phyloP scores from a whole-genome alignment of 805 yeast species.

The Candida succiphila region DNA sequence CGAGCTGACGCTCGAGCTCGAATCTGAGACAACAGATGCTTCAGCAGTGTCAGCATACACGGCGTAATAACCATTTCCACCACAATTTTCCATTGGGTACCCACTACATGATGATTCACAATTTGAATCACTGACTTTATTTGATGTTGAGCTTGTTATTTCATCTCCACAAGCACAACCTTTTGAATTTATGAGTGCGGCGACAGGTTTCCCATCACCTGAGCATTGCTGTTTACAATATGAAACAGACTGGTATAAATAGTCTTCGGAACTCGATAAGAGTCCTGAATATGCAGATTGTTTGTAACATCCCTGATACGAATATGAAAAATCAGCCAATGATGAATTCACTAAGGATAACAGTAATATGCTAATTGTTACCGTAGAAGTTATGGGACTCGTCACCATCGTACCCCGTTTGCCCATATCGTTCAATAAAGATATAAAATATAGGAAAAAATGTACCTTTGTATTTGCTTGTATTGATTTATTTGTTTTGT shows the following conservation, averaged over 20 bases:
- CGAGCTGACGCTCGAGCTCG: constrained; percentile 1
- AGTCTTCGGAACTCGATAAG: constrained; percentile 32
- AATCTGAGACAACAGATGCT: constrained; percentile 4
- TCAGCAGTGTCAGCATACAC: constrained; percentile 29
- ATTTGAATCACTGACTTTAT: constrained; percentile 16
- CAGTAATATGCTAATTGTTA: no score
- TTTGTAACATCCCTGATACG: constrained; percentile 21
- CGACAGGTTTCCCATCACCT: constrained; percentile 27
- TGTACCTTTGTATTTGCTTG: no score
- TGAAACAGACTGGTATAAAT: constrained; percentile 51
- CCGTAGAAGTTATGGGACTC: no score
- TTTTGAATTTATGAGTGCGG: constrained; percentile 42
- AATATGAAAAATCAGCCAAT: constrained; percentile 10
- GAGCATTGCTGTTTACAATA: constrained; percentile 49
- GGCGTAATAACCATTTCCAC: constrained; percentile 36
- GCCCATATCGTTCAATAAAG: no score
- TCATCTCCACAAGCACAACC: constrained; percentile 60
- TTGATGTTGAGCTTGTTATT: constrained; percentile 19
- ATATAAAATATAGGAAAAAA: no score
- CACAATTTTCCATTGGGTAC: constrained; percentile 56
- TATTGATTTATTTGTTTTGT: no score
- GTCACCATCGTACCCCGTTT: no score
- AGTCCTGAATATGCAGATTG: constrained; percentile 15
- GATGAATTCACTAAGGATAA: not conserved
- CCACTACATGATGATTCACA: constrained; percentile 50